Evolutionary conservation across 2,329 filamentous ascomycete species (phyloP).

Genomic region (Trichoderma endophyticum): DNA sequence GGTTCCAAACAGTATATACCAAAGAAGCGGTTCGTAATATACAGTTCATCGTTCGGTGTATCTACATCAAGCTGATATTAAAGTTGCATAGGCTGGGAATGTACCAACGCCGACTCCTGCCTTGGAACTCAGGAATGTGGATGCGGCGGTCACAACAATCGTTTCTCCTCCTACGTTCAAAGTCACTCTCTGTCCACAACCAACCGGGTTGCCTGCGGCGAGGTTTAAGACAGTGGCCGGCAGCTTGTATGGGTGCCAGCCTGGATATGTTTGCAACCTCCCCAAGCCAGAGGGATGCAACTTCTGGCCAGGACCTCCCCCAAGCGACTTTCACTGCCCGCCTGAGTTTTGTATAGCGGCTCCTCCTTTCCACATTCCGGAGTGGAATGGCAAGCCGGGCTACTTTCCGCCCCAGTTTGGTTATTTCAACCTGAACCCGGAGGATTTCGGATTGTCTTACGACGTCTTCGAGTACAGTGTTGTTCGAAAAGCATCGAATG

Average conservation of each 20-base stretch:
- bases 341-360: conserved; percentile 44
- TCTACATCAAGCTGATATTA: not conserved
- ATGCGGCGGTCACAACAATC: conserved; percentile 20
- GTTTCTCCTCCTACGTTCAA: conserved; percentile 28
- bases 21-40: not conserved
- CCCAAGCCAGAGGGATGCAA: conserved; percentile 49
- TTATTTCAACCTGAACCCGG: conserved; percentile 64
- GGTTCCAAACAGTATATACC: not conserved
- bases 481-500: conserved; percentile 35
- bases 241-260: conserved; percentile 52
- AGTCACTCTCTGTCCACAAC: conserved; percentile 43
- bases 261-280: conserved; percentile 53
- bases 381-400: conserved; percentile 46
- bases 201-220: conserved; percentile 34
- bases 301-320: conserved; percentile 48
- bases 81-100: not conserved
- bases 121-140: not conserved
- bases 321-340: conserved; percentile 45
- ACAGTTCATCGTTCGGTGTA: not conserved
- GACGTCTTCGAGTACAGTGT: conserved; percentile 55
- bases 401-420: conserved; percentile 50
- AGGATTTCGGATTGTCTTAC: conserved; percentile 60
- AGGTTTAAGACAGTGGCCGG: conserved; percentile 37
- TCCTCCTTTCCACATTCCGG: conserved; percentile 34
- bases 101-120: not conserved